Evolutionary conservation across 2,329 filamentous ascomycete species (phyloP), one percentile per base, ranked within the genome.

Genomic region (Paracoccidioides lutzii): DNA sequence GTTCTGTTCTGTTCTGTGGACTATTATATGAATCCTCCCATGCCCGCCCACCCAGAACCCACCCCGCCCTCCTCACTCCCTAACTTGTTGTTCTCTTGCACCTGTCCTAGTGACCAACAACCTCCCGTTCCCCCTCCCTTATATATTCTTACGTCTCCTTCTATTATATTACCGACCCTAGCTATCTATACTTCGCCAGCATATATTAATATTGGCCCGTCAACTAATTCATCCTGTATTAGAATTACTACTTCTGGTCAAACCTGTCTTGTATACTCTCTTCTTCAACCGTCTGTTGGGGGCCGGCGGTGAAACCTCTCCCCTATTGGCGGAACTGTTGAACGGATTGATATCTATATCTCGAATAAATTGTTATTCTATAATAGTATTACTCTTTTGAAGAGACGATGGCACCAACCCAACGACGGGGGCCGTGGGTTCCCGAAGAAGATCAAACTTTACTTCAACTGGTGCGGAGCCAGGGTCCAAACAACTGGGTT

Each of bases 401-500:
- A 52, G 22, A 22, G 22, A 59, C 43, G 55, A 75, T 76, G 74
- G 68, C 70, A 60, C 69, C 72, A 56, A 66, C 75, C 66, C 82
- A 85, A 67, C 82, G 84, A 68, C 81, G 88, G 73, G 89, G 89
- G 57, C 88, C 89, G 57, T 95, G 89, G 89, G 86, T 88, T 59
- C 82, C 84, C 63, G 76, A 79, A 53, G 89, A 95, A 71, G 89
- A 94, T 68, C 73, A 77, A 52, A 76, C 80, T 58, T 78, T 95
- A 30, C 77, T 89, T 61, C 76, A 81, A 58, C 80, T 91, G 30
- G 86, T 94, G 59, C 76, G 80, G 50, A 76, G 78, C 53, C 82
- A 88, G 70, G 87, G 88, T 37, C 79, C 87, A 37, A 80, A 87
- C 68, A 93, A 95, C 78, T 97, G 91, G 91, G 89, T 95, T 12